phyloP scores from a whole-genome alignment of 257 asterid genomes.

The Salvia miltiorrhiza region DNA sequence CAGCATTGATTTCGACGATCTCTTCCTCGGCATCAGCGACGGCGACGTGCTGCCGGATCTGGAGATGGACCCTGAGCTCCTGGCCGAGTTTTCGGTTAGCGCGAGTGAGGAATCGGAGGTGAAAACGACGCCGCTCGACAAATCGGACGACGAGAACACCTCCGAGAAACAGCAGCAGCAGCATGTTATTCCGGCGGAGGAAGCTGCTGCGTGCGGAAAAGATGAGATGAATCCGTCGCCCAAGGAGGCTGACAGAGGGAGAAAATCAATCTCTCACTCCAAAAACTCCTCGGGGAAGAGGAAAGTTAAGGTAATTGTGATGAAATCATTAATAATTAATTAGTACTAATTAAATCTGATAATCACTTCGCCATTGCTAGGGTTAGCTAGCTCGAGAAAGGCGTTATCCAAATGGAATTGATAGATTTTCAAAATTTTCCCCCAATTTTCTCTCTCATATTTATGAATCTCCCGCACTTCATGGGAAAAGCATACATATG shows the following conservation, averaged over 20 bases:
- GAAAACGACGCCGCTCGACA: neutral
- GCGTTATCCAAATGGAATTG: slow-evolving; percentile 7
- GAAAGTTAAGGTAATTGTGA: slow-evolving; percentile 63
- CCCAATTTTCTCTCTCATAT: slow-evolving; percentile 17
- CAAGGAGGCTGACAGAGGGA: slow-evolving; percentile 34
- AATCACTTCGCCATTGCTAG: no score
- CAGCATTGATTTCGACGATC: slow-evolving; percentile 77
- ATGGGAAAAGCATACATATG: slow-evolving; percentile 4
- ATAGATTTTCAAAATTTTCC: neutral
- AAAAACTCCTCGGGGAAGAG: slow-evolving; percentile 56
- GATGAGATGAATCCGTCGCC: neutral
- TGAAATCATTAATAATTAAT: no score
- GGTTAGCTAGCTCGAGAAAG: neutral
- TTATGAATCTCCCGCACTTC: slow-evolving; percentile 25
- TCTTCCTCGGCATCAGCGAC: slow-evolving; percentile 62
- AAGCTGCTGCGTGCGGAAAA: slow-evolving; percentile 11
- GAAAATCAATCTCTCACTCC: slow-evolving; percentile 42
- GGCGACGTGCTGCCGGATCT: slow-evolving; percentile 66
- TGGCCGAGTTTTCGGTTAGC: slow-evolving; percentile 59
- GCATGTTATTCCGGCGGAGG: slow-evolving; percentile 29
- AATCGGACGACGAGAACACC: neutral
- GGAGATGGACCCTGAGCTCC: slow-evolving; percentile 74
- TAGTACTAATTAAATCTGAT: no score
- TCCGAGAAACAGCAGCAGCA: neutral
- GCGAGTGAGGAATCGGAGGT: slow-evolving; percentile 41